Evolutionary conservation across 108 stramenopile species (phyloP), one percentile per base, ranked within the genome.

Genomic region (Skeletonema grethae): DNA sequence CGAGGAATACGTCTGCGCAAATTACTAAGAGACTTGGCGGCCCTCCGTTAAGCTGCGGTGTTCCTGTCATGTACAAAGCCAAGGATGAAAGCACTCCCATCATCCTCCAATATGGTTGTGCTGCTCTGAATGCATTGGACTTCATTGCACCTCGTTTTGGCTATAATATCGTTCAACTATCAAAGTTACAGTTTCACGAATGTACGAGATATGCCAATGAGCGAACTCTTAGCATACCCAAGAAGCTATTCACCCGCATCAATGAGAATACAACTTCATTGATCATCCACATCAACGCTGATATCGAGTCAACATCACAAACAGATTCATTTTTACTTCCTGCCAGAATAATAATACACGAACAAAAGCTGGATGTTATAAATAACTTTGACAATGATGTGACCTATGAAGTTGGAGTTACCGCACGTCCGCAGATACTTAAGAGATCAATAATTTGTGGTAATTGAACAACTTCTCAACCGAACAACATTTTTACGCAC

Each of bases 401-500:
- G 16, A 3, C 16, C n/a, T 48, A 18, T 48, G 46, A 48, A 48
- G 46, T 48, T 48, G 46, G 18, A 48, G 16, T 48, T 16, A 48
- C 6, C n/a, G 46, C 46, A 4, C 46, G 46, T 6, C 46, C 46
- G 11, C 46, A 48, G n/a, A 48, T 48, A 18, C 46, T 48, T 16
- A 18, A 18, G 46, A 4, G 46, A 18, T 18, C n/a, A 48, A 18
- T 48, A 48, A 18, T 48, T 4, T 6, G 46, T 48, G 46, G 46
- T 18, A 18, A 46, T 18, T 48, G 16, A 48, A 18, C 16, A 18
- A 5, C 30, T 62, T 65, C 35, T 69, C 63, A 20, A 79, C 72
- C 13, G 72, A 71, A 61, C 60, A 78, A 43, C 70, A 78, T 78
- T 57, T 66, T 63, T 15, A 78, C 53, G 39, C 77, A 78, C 35